Base-by-base conservation (phyloP, 2,329 filamentous ascomycete genomes). In the Triangularia verruculosa region DNA sequence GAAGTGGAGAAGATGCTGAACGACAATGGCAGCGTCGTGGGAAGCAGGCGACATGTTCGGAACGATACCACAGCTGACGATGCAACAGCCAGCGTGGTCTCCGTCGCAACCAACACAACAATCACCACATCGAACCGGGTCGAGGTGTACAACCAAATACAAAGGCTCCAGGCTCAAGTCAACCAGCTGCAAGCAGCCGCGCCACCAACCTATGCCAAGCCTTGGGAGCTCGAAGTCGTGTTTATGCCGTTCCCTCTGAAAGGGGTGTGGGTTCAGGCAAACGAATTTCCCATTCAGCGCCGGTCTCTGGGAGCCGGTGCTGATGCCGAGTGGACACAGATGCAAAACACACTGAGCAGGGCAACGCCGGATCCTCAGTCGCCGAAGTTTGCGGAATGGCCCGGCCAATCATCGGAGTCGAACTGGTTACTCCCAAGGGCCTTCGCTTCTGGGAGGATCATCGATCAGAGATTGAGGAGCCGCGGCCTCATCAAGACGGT, bases 141-240 rank as follows among this genome's bases (percentile, higher is more conserved):
- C 28, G 81, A 85, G 64, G 71, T 86, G 11, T 76, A 79, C 68
- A 80, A 73, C 57, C 80, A 86, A 66, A 75, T 87, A 1, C 78
- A 83, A 66, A 73, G 74, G 6, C 73, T 86, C 0, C 79, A 82
- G 67, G 78, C 80, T 2, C 81, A 83, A 65, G 76, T 86, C 57
- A 74, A 78, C 28, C 79, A 84, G 52, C 78, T 91, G 9, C 87
- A 90, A 73, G 72, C 74, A 12, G 81, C 82, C 5, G 78, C 83
- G 9, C 74, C 86, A 28, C 89, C 90, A n/a, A 86, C 89, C 0
- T 79, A 79, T 27, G 75, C 77, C 51, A 80, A 84, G 47, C 89
- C 90, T 0, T 93, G 90, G 89, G 85, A 90, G 67, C 78, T 94
- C 1, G 90, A 93, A 71, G 88, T 93, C 4, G 86, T 93, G 1